Evolutionary conservation across 129 eudicot species (phyloP).

Genomic region (Silybum marianum): DNA sequence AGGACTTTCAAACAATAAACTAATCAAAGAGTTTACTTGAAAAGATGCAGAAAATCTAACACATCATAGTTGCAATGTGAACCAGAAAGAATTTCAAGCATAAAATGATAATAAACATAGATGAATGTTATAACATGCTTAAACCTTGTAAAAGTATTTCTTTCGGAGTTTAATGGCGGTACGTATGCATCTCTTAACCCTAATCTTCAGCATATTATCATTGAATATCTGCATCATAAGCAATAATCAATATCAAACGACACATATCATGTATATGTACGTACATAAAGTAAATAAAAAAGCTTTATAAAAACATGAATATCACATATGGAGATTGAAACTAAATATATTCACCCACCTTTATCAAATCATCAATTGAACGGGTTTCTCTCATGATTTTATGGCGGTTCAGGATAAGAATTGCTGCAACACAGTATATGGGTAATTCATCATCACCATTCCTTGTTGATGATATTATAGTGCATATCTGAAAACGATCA

Average conservation of each 20-base stretch:
- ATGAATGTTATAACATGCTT: constrained; percentile 16
- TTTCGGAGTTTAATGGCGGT: constrained; percentile 93
- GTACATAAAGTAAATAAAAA: neutral
- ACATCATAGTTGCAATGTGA: constrained; percentile 16
- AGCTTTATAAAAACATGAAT: neutral
- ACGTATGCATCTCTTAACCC: constrained; percentile 88
- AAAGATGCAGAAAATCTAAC: neutral
- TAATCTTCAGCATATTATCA: constrained; percentile 90
- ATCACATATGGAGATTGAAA: constrained; percentile 18
- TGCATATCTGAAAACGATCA: constrained; percentile 59
- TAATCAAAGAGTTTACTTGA: neutral
- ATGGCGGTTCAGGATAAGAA: constrained; percentile 81
- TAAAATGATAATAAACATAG: constrained; percentile 9
- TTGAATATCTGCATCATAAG: constrained; percentile 82
- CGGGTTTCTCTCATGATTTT: constrained; percentile 77
- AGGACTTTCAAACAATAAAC: constrained; percentile 1
- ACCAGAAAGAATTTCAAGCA: constrained; percentile 5
- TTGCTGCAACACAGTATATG: constrained; percentile 88
- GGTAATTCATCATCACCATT: constrained; percentile 87
- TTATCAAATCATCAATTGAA: constrained; percentile 95
- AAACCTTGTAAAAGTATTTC: constrained; percentile 93
- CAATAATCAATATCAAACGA: constrained; percentile 7
- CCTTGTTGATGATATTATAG: constrained; percentile 46
- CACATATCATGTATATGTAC: constrained; percentile 7
- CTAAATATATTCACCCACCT: constrained; percentile 54